These are phyloP conservation scores for Penicillium dipodomyicola DNA, from an alignment of 495 filamentous ascomycete species.

Conservation along the genomic window DNA sequence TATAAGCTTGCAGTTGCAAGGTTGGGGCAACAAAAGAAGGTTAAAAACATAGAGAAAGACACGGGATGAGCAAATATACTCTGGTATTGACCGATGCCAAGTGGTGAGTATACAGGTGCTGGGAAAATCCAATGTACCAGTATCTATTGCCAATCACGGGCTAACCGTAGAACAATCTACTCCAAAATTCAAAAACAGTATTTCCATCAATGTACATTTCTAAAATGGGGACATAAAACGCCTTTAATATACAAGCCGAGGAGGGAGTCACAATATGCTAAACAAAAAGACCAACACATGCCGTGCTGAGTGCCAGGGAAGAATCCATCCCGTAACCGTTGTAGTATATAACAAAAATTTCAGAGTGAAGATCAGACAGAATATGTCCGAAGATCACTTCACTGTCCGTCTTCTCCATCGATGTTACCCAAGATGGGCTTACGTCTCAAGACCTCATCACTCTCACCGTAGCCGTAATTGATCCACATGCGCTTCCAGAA, in stretches of 20 bases:
- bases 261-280: constrained; percentile 28
- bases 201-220: constrained; percentile 22
- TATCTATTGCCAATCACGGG: constrained; percentile 10
- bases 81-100: constrained; percentile 3
- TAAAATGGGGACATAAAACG: constrained; percentile 15
- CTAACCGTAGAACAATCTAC: constrained; percentile 6
- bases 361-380: not conserved
- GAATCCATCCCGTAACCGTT: constrained; percentile 20
- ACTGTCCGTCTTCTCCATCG: constrained; percentile 37
- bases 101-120: constrained; percentile 1
- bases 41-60: constrained; percentile 8
- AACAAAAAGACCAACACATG: constrained; percentile 18
- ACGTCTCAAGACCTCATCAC: constrained; percentile 39
- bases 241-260: constrained; percentile 34
- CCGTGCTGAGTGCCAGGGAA: constrained; percentile 18
- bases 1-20: not conserved
- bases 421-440: constrained; percentile 44
- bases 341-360: constrained; percentile 20
- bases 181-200: not conserved
- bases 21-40: not conserved
- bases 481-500: constrained; percentile 48
- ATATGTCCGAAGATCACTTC: constrained; percentile 6
- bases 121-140: constrained; percentile 10
- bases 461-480: constrained; percentile 47
- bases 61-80: constrained; percentile 4